phyloP scores from a whole-genome alignment of 805 yeast genomes.

The Lipomyces kockii region DNA sequence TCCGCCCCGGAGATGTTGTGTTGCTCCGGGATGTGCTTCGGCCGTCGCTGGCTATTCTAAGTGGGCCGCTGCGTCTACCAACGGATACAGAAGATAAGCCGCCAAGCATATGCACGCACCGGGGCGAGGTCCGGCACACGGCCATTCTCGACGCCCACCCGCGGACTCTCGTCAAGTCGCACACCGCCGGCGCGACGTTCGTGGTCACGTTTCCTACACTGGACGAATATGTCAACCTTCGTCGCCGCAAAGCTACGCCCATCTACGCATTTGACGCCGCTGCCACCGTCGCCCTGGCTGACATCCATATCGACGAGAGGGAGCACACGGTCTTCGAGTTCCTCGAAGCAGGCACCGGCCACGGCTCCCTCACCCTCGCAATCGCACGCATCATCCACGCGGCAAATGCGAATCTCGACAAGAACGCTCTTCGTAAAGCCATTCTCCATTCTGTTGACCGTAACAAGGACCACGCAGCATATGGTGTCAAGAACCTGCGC shows the following conservation, averaged over 20 bases:
- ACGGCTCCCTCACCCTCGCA: constrained; percentile 56
- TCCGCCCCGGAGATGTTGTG: constrained; percentile 7
- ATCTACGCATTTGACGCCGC: constrained; percentile 57
- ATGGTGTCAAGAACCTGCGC: constrained; percentile 51
- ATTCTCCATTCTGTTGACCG: constrained; percentile 54
- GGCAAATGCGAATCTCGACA: constrained; percentile 47
- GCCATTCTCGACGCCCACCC: constrained; percentile 50
- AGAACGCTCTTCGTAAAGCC: constrained; percentile 49
- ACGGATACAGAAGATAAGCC: background rate
- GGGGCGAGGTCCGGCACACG: constrained; percentile 42
- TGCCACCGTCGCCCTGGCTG: constrained; percentile 54
- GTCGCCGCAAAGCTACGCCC: constrained; percentile 55
- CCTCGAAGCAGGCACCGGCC: constrained; percentile 62
- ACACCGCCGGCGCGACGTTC: constrained; percentile 41
- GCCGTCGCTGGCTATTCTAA: constrained; percentile 2
- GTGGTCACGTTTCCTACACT: constrained; percentile 50
- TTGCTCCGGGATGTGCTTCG: constrained; percentile 2
- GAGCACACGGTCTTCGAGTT: constrained; percentile 47
- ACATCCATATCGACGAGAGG: constrained; percentile 49
- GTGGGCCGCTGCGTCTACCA: background rate
- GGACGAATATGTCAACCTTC: constrained; percentile 53
- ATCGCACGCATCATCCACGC: constrained; percentile 52
- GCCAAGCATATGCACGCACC: background rate
- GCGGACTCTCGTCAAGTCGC: constrained; percentile 44
- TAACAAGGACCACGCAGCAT: constrained; percentile 48